Evolutionary conservation across 768 basidiomycete genomes (phyloP).

Genomic region (Rhodocollybia butyracea): DNA sequence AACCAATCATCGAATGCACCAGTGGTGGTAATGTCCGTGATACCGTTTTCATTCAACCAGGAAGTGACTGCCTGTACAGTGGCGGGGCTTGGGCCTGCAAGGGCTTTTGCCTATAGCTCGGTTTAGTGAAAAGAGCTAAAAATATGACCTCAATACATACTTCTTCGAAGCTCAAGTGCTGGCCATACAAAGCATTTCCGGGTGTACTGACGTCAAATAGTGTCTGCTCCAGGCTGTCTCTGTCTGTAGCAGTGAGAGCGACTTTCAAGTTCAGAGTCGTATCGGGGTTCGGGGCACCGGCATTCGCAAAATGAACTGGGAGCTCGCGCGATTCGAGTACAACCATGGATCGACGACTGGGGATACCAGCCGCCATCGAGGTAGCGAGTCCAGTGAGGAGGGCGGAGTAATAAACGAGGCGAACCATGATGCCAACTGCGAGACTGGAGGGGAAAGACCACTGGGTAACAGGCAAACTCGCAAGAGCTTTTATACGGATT

Average conservation of each 20-base stretch:
- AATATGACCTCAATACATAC: conserved; percentile 17
- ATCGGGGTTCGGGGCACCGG: conserved; percentile 25
- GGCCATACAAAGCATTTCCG: conserved; percentile 29
- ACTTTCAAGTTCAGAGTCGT: conserved; percentile 32
- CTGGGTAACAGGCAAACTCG: neutral
- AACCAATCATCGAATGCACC: conserved; percentile 24
- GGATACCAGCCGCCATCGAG: conserved; percentile 2
- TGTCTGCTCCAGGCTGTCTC: conserved; percentile 30
- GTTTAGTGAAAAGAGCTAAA: neutral
- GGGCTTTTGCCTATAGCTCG: conserved; percentile 21
- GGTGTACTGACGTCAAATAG: conserved; percentile 36
- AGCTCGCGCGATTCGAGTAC: conserved; percentile 24
- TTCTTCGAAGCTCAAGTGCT: conserved; percentile 35
- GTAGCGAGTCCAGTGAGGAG: neutral
- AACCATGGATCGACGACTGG: conserved; percentile 7
- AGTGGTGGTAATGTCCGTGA: conserved; percentile 17
- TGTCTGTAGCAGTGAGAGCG: conserved; percentile 31
- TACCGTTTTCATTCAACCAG: conserved; percentile 21
- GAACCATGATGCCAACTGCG: conserved; percentile 7
- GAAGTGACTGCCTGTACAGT: conserved; percentile 20
- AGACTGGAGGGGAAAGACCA: conserved; percentile 4
- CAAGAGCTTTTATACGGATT: conserved; percentile 8
- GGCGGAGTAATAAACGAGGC: conserved; percentile 1
- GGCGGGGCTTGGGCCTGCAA: conserved; percentile 20
- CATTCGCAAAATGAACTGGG: conserved; percentile 24